Base-by-base conservation (phyloP, 179 eudicot species). In the Drosera spatulata region DNA sequence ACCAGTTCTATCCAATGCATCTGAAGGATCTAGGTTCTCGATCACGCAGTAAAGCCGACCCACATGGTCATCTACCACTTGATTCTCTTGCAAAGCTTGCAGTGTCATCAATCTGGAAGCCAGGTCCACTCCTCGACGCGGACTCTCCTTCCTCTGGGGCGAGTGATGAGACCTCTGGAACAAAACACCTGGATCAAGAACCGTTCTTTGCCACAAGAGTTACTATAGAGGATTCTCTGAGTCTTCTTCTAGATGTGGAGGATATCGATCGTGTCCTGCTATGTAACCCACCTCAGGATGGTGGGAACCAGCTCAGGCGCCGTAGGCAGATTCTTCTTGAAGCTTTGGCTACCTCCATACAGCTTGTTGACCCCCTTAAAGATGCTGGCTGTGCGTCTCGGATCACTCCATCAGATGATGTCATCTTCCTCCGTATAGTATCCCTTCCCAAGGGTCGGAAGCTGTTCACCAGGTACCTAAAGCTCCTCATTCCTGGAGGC, bases 161-260 rank as follows among this genome's bases (percentile, higher is more conserved):
- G 10, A 50, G 40, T 45, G 76, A 75, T 6, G 53, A 65, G 60
- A 4, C 45, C 45, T 7, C 45, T 43, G 99, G 82, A 60, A 79
- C 75, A 54, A 82, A 77, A 78, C 85, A 88, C 14, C 77, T 93
- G 53, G 99, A 90, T 53, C 88, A 93, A 68, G 99, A 93, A 60
- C 99, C 99, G 6, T 78, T 93, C 88, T 76, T 93, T 66, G 97
- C 99, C 39, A 97, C 99, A 40, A 85, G 99, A 78, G 80, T 93
- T 44, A 75, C 88, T 43, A 81, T 90, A 10, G 99, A 94, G 77
- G 97, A 94, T 76, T 81, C 94, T 55, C 74, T 89, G 53, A 67
- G 80, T 58, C 85, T 90, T 66, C 84, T 94, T 60, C 87, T 94
- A 56, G 99, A 90, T 59, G 82, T 90, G 22, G 97, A 90, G 69